These are phyloP conservation scores for Penicillium flavigenum DNA, from an alignment of 495 filamentous ascomycete species.

Conservation along the genomic window DNA sequence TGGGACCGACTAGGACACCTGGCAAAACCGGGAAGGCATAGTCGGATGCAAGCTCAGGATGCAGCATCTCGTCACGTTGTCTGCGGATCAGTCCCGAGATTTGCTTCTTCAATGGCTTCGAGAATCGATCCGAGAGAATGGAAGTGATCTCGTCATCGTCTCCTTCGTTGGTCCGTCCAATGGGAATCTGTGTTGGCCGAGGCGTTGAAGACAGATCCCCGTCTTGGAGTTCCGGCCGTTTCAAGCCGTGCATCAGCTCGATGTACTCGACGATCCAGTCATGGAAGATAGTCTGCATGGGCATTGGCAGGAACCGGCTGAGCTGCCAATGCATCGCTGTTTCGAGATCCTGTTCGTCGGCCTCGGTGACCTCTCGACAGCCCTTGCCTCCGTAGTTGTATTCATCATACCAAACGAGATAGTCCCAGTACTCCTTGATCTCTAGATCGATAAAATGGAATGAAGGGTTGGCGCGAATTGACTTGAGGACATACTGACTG, in stretches of 20 bases:
- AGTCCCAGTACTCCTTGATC: constrained; percentile 99
- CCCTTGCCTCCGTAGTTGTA: constrained; percentile 98
- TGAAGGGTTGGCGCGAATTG: constrained; percentile 87
- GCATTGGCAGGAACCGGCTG: constrained; percentile 75
- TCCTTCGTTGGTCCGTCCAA: constrained; percentile 48
- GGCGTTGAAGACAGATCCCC: constrained; percentile 56
- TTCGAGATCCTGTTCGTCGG: constrained; percentile 81
- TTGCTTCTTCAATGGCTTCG: constrained; percentile 86
- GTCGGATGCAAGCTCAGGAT: constrained; percentile 82
- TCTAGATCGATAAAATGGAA: constrained; percentile 98
- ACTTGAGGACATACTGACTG: constrained; percentile 94
- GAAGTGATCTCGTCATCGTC: constrained; percentile 57
- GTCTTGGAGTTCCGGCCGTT: constrained; percentile 57
- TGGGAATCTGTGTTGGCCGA: constrained; percentile 73
- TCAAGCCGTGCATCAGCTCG: constrained; percentile 85
- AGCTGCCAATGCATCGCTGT: constrained; percentile 99
- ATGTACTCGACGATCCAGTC: constrained; percentile 95
- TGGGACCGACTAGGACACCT: constrained; percentile 64
- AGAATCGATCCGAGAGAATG: constrained; percentile 73
- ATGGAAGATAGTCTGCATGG: constrained; percentile 81
- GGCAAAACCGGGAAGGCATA: constrained; percentile 85
- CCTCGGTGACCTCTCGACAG: constrained; percentile 76
- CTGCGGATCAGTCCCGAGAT: constrained; percentile 74
- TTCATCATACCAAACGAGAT: constrained; percentile 98
- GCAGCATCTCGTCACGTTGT: constrained; percentile 85